These are phyloP conservation scores for Candida tibetensis DNA, from an alignment of 805 yeast genomes.

Conservation along the genomic window DNA sequence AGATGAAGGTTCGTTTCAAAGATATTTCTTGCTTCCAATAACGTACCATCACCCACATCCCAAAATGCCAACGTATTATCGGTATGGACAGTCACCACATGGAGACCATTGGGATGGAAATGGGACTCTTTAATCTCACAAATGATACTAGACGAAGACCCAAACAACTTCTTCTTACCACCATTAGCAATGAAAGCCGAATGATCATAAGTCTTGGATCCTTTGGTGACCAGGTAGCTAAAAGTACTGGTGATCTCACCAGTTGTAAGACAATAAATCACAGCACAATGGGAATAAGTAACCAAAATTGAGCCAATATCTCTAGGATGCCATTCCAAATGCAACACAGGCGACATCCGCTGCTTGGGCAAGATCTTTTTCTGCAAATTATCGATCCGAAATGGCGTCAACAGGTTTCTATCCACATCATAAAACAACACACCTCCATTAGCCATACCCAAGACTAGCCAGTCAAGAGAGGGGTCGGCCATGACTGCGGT, in stretches of 20 bases:
- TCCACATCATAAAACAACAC: conserved; percentile 77
- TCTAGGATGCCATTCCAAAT: conserved; percentile 81
- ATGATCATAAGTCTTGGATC: conserved; percentile 58
- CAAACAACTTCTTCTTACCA: conserved; percentile 41
- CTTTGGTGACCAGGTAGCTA: conserved; percentile 60
- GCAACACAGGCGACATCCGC: conserved; percentile 59
- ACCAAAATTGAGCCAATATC: conserved; percentile 78
- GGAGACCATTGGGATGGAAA: conserved; percentile 94
- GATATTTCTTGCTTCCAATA: conserved; percentile 70
- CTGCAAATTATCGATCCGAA: conserved; percentile 70
- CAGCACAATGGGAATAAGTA: conserved; percentile 66
- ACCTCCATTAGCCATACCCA: conserved; percentile 79
- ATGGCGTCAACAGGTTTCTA: conserved; percentile 62
- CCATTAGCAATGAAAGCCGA: conserved; percentile 30
- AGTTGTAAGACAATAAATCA: conserved; percentile 63
- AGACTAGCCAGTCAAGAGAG: conserved; percentile 76
- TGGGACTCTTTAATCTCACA: conserved; percentile 47
- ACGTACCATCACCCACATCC: conserved; percentile 80
- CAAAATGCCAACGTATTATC: conserved; percentile 89
- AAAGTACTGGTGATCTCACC: conserved; percentile 56
- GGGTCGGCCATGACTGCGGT: conserved; percentile 78
- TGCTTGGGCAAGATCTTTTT: conserved; percentile 54
- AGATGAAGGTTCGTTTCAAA: conserved; percentile 63
- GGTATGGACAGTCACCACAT: conserved; percentile 70
- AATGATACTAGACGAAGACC: conserved; percentile 32